Percentiles rank a stretch among this genome's conserved stretches.
Conservation (phyloP, 139 green algal species). For the Limnomonas spitsbergensis region DNA sequence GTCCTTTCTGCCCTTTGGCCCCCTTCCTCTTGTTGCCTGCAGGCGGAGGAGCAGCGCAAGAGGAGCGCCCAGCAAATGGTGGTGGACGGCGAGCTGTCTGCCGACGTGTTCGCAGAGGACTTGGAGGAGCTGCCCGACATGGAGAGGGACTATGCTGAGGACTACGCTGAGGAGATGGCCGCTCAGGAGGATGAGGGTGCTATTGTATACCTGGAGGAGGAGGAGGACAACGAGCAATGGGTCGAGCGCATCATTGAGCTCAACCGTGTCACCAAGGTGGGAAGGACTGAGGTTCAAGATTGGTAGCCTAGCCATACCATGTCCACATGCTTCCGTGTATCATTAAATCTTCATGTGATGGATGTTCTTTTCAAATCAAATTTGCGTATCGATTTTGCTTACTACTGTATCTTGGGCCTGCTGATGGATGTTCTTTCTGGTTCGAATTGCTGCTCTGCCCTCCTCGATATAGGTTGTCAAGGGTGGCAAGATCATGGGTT, state of each 20-base stretch:
- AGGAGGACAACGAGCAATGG: constrained; percentile 38
- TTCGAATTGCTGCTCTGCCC: background rate
- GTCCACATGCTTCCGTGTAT: too few relatives aligned
- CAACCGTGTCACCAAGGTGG: constrained; percentile 89
- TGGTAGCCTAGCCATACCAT: background rate
- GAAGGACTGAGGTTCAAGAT: too few relatives aligned
- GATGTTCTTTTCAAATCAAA: too few relatives aligned
- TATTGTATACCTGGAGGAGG: background rate
- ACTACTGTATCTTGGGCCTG: too few relatives aligned
- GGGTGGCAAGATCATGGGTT: constrained; percentile 88
- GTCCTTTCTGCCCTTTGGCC: too few relatives aligned
- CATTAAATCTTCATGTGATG: too few relatives aligned
- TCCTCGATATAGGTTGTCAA: constrained; percentile 6
- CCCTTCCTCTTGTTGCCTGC: too few relatives aligned
- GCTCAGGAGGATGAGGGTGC: background rate
- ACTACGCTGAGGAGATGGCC: background rate
- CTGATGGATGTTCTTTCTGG: too few relatives aligned
- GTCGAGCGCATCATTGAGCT: constrained; percentile 69
- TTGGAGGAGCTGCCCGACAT: constrained; percentile 29
- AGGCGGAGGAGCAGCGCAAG: background rate
- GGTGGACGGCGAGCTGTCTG: constrained; percentile 23
- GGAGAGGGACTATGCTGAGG: constrained; percentile 24
- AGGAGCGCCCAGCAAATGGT: constrained; percentile 13
- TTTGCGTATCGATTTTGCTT: too few relatives aligned
- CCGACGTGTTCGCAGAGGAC: constrained; percentile 37